These are phyloP conservation scores for Ilex asprella DNA, from an alignment of 257 asterid species.

Conservation along the genomic window DNA sequence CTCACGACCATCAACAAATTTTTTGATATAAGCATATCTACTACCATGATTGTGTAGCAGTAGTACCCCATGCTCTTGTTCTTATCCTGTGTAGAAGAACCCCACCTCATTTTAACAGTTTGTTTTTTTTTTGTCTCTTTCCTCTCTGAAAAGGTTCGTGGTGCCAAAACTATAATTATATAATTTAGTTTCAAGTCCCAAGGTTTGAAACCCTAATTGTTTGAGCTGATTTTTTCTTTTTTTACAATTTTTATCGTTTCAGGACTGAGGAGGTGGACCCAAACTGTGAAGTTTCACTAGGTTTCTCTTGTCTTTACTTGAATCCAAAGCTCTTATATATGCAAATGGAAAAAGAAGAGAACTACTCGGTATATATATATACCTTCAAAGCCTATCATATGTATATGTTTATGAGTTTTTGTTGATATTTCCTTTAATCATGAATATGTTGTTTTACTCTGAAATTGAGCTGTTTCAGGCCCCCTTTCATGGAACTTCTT, in stretches of 20 bases:
- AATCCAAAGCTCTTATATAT: conserved; percentile 24
- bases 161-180: conserved; percentile 20
- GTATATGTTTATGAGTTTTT: neutral
- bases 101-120: conserved; percentile 8
- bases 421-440: conserved; percentile 13
- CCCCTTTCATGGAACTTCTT: conserved; percentile 22
- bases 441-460: conserved; percentile 27
- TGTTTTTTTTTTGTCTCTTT: neutral
- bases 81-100: conserved; percentile 4
- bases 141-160: neutral
- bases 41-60: neutral
- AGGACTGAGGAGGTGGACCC: conserved; percentile 39
- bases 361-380: conserved; percentile 35
- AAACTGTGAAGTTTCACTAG: conserved; percentile 16
- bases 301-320: conserved; percentile 15
- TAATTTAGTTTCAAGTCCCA: conserved; percentile 9
- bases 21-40: conserved; percentile 15
- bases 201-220: neutral
- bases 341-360: conserved; percentile 62
- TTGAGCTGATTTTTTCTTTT: neutral
- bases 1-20: conserved; percentile 7
- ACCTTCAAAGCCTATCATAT: conserved; percentile 1
- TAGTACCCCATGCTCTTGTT: neutral
- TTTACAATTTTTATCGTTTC: neutral
- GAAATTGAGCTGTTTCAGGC: conserved; percentile 43